phyloP scores from a whole-genome alignment of 257 asterid genomes.

The Coffea canephora region DNA sequence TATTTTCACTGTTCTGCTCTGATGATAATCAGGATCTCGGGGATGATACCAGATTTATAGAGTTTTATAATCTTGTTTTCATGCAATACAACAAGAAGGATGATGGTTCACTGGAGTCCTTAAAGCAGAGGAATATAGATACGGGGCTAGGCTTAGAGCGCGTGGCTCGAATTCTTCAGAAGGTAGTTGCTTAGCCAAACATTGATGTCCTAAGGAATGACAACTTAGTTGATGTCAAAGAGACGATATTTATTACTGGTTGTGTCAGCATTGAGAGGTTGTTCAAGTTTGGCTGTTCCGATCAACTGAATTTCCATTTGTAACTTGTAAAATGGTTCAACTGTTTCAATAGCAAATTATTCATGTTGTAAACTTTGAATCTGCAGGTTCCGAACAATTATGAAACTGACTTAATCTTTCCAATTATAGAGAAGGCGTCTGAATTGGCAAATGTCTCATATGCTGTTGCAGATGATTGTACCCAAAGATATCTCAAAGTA shows the following conservation, averaged over 20 bases:
- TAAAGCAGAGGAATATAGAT: conserved; percentile 91
- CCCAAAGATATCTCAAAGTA: conserved; percentile 77
- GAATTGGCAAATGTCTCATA: conserved; percentile 70
- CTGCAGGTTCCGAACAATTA: conserved; percentile 89
- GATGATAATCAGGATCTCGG: conserved; percentile 71
- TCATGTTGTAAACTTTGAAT: conserved; percentile 18
- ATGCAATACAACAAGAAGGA: conserved; percentile 91
- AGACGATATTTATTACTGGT: not conserved
- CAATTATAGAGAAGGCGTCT: conserved; percentile 82
- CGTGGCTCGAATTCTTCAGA: conserved; percentile 90
- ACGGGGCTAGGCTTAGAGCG: conserved; percentile 98
- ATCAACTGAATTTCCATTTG: not conserved
- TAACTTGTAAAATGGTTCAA: not conserved
- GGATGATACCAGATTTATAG: conserved; percentile 93
- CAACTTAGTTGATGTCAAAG: not conserved
- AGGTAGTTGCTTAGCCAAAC: conserved; percentile 34
- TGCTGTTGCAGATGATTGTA: conserved; percentile 56
- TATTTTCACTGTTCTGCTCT: conserved; percentile 3
- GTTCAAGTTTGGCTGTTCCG: not conserved
- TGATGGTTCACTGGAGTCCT: conserved; percentile 95
- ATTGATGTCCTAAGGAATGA: not conserved
- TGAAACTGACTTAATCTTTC: conserved; percentile 86
- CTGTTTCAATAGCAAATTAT: not conserved
- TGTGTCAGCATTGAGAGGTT: not conserved
- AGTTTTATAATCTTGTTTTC: conserved; percentile 94